phyloP scores from a whole-genome alignment of 768 basidiomycete species.

The Naganishia vaughanmartiniae region DNA sequence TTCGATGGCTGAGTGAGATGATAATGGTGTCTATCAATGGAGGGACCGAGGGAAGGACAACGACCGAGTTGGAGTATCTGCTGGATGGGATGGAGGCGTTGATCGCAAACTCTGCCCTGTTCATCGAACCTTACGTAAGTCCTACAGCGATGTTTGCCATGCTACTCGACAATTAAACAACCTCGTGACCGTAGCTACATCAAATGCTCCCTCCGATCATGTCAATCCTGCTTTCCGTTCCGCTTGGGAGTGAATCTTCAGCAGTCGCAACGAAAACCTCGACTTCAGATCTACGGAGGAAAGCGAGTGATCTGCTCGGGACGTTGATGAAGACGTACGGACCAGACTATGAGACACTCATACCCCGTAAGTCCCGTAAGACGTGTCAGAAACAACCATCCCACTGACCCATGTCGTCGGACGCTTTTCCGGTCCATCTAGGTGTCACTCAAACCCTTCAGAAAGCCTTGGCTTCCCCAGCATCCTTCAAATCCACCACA shows the following conservation, averaged over 20 bases:
- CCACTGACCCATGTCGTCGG: not conserved
- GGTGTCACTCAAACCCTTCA: slow-evolving; percentile 65
- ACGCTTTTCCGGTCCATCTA: not conserved
- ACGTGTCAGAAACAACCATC: not conserved
- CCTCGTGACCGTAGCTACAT: slow-evolving; percentile 64
- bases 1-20: slow-evolving; percentile 90
- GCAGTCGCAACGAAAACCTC: slow-evolving; percentile 21
- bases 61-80: slow-evolving; percentile 73
- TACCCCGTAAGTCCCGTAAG: slow-evolving; percentile 45
- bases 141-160: not conserved
- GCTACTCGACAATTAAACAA: not conserved
- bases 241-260: slow-evolving; percentile 54
- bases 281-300: slow-evolving; percentile 63
- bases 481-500: slow-evolving; percentile 79
- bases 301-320: slow-evolving; percentile 79
- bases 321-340: slow-evolving; percentile 57
- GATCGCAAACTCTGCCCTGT: slow-evolving; percentile 79
- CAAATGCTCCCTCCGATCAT: slow-evolving; percentile 92
- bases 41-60: slow-evolving; percentile 53
- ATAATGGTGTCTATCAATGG: slow-evolving; percentile 25
- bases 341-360: slow-evolving; percentile 44
- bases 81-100: slow-evolving; percentile 81
- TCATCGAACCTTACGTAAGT: slow-evolving; percentile 93
- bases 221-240: slow-evolving; percentile 82
- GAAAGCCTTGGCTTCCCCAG: slow-evolving; percentile 78